phyloP scores from a whole-genome alignment of 352 stramenopile genomes.

The Pythium monospermum region DNA sequence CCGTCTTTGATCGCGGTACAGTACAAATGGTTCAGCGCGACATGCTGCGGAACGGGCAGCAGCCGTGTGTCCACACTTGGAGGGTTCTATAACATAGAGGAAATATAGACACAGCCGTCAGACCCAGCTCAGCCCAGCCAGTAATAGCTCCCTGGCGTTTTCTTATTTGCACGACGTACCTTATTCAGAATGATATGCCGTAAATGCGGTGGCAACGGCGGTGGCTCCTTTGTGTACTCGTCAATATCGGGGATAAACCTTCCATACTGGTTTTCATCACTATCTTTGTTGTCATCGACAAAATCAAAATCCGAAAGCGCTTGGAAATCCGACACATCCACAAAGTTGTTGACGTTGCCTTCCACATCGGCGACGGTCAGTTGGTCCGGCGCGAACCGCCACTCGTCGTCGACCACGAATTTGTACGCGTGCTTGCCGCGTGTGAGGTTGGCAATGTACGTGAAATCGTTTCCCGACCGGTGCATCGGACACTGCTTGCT shows the following conservation, averaged over 20 bases:
- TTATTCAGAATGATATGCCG: constrained; percentile 99
- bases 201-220: constrained; percentile 96
- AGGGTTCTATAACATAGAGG: constrained; percentile 63
- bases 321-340: constrained; percentile 98
- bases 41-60: constrained; percentile 96
- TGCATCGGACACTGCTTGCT: constrained; percentile 99
- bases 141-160: neutral
- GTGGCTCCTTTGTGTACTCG: constrained; percentile 99
- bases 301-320: constrained; percentile 58
- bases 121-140: too few relatives aligned
- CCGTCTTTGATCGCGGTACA: constrained; percentile 99
- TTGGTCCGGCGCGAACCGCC: constrained; percentile 92
- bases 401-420: constrained; percentile 99
- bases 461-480: constrained; percentile 99
- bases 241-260: constrained; percentile 97
- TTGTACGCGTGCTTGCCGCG: constrained; percentile 99
- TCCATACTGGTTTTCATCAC: constrained; percentile 91
- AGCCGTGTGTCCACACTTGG: constrained; percentile 93
- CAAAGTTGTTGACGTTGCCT: constrained; percentile 99
- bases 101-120: too few relatives aligned
- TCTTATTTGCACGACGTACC: constrained; percentile 28
- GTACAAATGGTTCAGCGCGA: constrained; percentile 99
- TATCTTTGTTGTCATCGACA: constrained; percentile 47
- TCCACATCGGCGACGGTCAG: constrained; percentile 98
- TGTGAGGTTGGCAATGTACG: constrained; percentile 98